Evolutionary conservation across 495 filamentous ascomycete species (phyloP).

Genomic region (Penicillium arizonense): DNA sequence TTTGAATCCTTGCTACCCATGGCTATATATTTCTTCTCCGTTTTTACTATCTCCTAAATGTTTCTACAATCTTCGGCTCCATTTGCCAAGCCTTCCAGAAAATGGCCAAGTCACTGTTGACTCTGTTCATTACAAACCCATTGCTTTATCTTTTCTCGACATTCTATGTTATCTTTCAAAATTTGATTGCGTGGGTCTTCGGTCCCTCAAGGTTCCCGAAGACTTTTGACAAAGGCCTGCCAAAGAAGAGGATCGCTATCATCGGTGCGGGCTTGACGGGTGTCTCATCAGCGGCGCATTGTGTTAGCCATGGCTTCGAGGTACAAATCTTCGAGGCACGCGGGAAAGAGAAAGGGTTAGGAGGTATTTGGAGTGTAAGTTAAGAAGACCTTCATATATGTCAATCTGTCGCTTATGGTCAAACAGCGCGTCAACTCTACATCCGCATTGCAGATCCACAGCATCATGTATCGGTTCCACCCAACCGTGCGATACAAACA

Average conservation of each 20-base stretch:
- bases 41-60: no score
- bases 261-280: slow-evolving; percentile 83
- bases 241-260: slow-evolving; percentile 65
- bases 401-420: neutral
- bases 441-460: slow-evolving; percentile 78
- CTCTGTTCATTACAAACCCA: no score
- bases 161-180: no score
- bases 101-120: no score
- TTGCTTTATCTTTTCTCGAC: no score
- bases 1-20: no score
- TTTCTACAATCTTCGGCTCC: no score
- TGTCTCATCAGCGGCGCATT: slow-evolving; percentile 78
- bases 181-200: no score
- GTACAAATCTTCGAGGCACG: slow-evolving; percentile 75
- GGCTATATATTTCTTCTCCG: no score
- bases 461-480: slow-evolving; percentile 85
- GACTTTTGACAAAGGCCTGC: no score
- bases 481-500: slow-evolving; percentile 71
- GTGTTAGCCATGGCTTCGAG: slow-evolving; percentile 84
- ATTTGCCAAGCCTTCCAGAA: no score
- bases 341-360: slow-evolving; percentile 55
- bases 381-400: neutral
- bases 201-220: no score
- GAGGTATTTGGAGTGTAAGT: slow-evolving; percentile 83
- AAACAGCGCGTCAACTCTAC: slow-evolving; percentile 75